Conservation (phyloP, 2,329 filamentous ascomycete genomes). For the Penicillium sp. region DNA sequence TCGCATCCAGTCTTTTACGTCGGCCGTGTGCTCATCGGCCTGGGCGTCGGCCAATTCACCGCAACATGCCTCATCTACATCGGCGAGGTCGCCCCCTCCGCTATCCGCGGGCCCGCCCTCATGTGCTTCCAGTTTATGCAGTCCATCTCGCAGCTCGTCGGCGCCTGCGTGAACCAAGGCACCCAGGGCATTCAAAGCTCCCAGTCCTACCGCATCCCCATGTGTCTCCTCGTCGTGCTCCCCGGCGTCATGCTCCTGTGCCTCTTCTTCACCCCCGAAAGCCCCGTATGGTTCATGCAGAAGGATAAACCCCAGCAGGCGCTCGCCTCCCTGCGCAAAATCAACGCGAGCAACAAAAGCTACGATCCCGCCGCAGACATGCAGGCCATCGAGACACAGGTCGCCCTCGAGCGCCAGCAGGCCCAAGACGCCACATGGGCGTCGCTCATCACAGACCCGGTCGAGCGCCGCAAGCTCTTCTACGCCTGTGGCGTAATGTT, state of each 20-base stretch:
- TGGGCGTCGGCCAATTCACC: constrained; percentile 40
- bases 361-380: constrained; percentile 39
- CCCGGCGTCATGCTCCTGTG: constrained; percentile 30
- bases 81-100: constrained; percentile 35
- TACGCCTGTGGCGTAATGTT: constrained; percentile 52
- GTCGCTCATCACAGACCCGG: constrained; percentile 48
- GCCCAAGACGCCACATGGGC: constrained; percentile 44
- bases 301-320: constrained; percentile 36
- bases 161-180: constrained; percentile 35
- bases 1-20: constrained; percentile 33
- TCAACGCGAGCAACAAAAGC: constrained; percentile 37
- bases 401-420: constrained; percentile 29
- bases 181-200: constrained; percentile 30
- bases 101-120: constrained; percentile 33
- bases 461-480: constrained; percentile 54
- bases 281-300: constrained; percentile 38
- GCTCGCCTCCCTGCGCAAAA: constrained; percentile 36
- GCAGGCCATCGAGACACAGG: constrained; percentile 27
- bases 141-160: constrained; percentile 35
- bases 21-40: constrained; percentile 33
- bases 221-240: constrained; percentile 32
- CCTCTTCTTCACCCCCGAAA: constrained; percentile 34
- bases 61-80: constrained; percentile 39
- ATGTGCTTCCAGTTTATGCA: constrained; percentile 39
- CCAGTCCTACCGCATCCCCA: constrained; percentile 34